A percentile compares a stretch with the other conserved stretches of the same genome.
Conservation (phyloP, 148 eudicot genomes). For the Rhododendron vialii region DNA sequence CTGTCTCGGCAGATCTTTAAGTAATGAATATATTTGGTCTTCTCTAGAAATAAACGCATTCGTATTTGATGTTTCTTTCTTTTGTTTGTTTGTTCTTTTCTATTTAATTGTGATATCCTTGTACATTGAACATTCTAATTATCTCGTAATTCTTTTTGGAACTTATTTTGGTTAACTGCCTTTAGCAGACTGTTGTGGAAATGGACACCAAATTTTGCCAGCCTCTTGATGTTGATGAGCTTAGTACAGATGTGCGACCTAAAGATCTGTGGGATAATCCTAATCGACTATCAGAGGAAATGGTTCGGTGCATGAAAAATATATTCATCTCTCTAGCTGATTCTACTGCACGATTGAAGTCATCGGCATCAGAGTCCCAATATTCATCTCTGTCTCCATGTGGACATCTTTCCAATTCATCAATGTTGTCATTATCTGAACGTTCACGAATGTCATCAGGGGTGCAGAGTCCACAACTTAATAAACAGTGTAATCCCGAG, state of each 20-base stretch:
- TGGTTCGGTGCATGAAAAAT: conserved; percentile 4
- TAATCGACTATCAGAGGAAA: conserved; percentile 18
- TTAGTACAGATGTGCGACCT: conserved; percentile 4
- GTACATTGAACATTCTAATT: background rate
- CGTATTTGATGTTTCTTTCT: background rate
- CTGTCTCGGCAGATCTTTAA: background rate
- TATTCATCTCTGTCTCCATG: conserved; percentile 11
- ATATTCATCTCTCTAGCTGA: conserved; percentile 14
- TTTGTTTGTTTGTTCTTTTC: background rate
- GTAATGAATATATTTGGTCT: background rate
- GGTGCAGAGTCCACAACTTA: conserved; percentile 16
- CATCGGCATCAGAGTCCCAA: conserved; percentile 3
- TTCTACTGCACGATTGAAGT: conserved; percentile 3
- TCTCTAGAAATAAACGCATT: background rate
- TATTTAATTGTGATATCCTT: background rate
- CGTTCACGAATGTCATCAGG: conserved; percentile 12
- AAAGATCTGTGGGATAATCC: conserved; percentile 15
- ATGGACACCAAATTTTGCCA: background rate
- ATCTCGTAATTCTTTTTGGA: background rate
- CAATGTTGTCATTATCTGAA: conserved; percentile 14
- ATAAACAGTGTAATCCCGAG: conserved; percentile 8
- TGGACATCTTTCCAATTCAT: conserved; percentile 18
- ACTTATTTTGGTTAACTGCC: background rate
- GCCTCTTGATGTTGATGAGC: conserved; percentile 11
- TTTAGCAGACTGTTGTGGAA: background rate